Base-by-base conservation (phyloP, 352 stramenopile species). In the Saprolegnia diclina region DNA sequence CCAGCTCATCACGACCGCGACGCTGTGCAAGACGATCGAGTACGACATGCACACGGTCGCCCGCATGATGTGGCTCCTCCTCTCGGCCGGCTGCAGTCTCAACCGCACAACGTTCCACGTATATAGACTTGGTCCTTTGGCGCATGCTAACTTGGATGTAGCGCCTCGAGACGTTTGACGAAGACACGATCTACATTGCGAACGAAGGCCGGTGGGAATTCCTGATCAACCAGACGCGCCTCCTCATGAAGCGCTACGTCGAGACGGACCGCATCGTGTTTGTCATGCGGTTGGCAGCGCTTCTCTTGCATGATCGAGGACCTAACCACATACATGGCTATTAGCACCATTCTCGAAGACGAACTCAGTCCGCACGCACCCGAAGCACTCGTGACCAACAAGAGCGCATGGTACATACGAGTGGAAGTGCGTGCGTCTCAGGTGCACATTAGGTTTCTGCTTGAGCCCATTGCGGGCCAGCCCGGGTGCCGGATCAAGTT, bases 101-200 rank as follows among this genome's bases (percentile, higher is more conserved):
- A 26, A 21, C 35, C 46, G 46, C n/a, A 54, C n/a, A 5, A 24
- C 46, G 24, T 54, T 54, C 22, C 46, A 54, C 22, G 46, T 54
- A 54, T 1, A 54, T 38, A 62, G n/a, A n/a, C 26, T 62, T 54
- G n/a, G 46, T 24, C 1, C 29, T 35, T 35, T 5, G 1, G 29
- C 29, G 1, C n/a, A 5, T 5, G n/a, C n/a, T 54, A 24, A 24
- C 46, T 54, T 1, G 22, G 5, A 5, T 24, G 22, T 66, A 56
- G 59, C 22, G 32, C 59, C 19, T 66, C 18, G 59, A 66, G 55
- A 67, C 29, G 19, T 67, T 57, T 35, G 40, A 67, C 50, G 45
- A 37, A 26, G 44, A 66, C 22, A 66, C 5, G 2, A 26, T 66
- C 21, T 66, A 56, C 59, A 7, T 66, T 59, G 22, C 11, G 16